Percentiles rank a stretch among this genome's conserved stretches.
phyloP scores from a whole-genome alignment of 352 stramenopile species.

The Pythium rhizo-oryzae region DNA sequence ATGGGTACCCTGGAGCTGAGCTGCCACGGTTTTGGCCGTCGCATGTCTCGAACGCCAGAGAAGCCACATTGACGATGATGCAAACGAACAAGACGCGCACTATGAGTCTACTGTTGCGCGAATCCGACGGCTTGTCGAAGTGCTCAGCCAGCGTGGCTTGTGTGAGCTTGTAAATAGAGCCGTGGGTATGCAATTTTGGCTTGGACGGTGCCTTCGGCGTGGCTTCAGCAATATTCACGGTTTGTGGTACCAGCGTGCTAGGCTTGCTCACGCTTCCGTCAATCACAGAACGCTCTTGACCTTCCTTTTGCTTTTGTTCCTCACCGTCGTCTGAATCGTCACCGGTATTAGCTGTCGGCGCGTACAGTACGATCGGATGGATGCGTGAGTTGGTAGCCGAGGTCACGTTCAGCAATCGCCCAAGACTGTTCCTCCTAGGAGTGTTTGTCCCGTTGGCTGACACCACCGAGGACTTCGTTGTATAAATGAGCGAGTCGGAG shows the following conservation, averaged over 20 bases:
- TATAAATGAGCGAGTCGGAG: neutral
- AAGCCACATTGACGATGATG: constrained; percentile 51
- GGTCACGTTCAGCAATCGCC: constrained; percentile 4
- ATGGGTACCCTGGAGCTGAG: constrained; percentile 61
- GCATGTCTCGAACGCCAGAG: constrained; percentile 61
- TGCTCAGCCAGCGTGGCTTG: constrained; percentile 44
- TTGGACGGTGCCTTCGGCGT: neutral
- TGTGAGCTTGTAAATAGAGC: constrained; percentile 30
- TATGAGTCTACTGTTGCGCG: constrained; percentile 38
- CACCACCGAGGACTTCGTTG: constrained; percentile 3
- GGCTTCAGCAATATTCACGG: constrained; percentile 10
- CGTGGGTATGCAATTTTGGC: constrained; percentile 7
- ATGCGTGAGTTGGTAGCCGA: constrained; percentile 11
- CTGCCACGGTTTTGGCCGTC: constrained; percentile 57
- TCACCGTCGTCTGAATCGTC: constrained; percentile 7
- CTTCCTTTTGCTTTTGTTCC: neutral
- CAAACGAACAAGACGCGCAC: constrained; percentile 50
- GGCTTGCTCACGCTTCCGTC: neutral
- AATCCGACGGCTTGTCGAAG: constrained; percentile 44
- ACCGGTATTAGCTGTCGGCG: neutral
- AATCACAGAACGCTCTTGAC: too few species aligned
- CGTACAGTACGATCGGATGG: constrained; percentile 20
- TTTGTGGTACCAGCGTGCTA: neutral
- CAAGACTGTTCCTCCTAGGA: constrained; percentile 17
- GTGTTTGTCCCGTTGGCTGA: neutral